Base-by-base conservation (phyloP, 768 basidiomycete species). In the Multifurca ochricompacta region DNA sequence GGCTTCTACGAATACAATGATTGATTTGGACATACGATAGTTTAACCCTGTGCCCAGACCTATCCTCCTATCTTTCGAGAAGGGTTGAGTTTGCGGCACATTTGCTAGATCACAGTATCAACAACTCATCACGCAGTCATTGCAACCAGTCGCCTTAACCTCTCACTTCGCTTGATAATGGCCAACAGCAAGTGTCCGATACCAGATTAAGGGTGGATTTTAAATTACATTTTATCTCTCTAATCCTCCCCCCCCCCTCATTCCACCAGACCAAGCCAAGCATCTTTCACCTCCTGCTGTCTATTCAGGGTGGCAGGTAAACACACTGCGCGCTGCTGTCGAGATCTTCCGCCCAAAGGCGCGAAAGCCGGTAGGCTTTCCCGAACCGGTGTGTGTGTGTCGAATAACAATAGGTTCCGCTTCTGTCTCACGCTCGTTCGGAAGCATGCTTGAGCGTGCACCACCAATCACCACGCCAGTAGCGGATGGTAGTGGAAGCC, bases 1-100 rank as follows among this genome's bases (percentile, higher is more conserved):
- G 93, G 94, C 16, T 97, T 97, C 69, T 97, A 96, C 64, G 91
- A 94, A 59, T 96, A 96, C 64, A 58, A 65, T 6, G 45, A 47
- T 45, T 56, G 50, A 49, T 21, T 35, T 8, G 14, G 19, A 19
- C 27, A 28, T 48, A 16, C 45, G 37, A 39, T 40, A 36, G 27
- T 51, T 25, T n/a, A 27, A 40, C 21, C 30, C 42, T 37, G 23
- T 37, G 30, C 23, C 27, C 45, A 41, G 28, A 27, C 48, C 11
- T 18, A 13, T 28, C 27, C 19, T 10, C 32, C n/a, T 16, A 14
- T 11, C 43, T 28, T 41, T 18, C 48, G 37, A 51, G 48, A 21
- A 48, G 53, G 47, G n/a, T 28, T 43, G 19, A 7, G n/a, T n/a
- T 43, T 25, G 9, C 35, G n/a, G 32, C 4, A 21, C 27, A 32